Conservation (phyloP, 176 grass and related monocot genomes). For the Metroxylon sagu region DNA sequence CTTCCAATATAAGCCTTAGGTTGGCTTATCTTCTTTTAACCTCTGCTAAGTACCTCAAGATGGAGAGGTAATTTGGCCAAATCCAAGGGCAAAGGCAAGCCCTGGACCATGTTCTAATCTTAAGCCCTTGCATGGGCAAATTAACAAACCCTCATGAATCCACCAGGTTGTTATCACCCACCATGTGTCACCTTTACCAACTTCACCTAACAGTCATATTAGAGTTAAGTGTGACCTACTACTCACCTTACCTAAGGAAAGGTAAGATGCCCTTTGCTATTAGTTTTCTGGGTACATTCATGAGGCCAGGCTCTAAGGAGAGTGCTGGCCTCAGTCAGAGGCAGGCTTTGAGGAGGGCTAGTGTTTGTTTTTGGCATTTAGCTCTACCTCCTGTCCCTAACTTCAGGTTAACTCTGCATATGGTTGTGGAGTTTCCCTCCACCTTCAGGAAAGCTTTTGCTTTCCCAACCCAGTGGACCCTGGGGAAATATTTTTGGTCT, state of each 20-base stretch:
- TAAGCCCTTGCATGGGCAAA: no score
- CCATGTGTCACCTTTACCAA: no score
- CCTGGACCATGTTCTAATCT: no score
- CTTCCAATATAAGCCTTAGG: no score
- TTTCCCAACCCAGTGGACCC: neutral
- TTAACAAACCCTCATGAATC: no score
- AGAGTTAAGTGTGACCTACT: neutral
- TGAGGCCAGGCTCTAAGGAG: conserved; percentile 5
- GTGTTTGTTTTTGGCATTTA: conserved; percentile 16
- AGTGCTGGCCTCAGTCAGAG: conserved; percentile 1
- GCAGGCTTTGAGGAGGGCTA: conserved; percentile 1
- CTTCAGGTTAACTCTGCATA: neutral
- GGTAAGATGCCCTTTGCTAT: neutral
- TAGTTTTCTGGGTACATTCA: neutral
- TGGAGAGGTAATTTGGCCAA: no score
- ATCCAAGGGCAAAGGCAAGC: no score
- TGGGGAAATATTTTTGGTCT: conserved; percentile 15
- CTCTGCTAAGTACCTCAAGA: no score
- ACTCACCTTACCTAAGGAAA: conserved; percentile 10
- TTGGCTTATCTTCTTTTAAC: no score
- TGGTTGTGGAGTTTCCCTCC: conserved; percentile 2
- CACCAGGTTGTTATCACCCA: no score
- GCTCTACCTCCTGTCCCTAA: neutral
- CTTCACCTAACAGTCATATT: neutral
- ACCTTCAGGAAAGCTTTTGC: neutral